phyloP scores from a whole-genome alignment of 2,329 filamentous ascomycete species.

The Paecilomyces variotii region DNA sequence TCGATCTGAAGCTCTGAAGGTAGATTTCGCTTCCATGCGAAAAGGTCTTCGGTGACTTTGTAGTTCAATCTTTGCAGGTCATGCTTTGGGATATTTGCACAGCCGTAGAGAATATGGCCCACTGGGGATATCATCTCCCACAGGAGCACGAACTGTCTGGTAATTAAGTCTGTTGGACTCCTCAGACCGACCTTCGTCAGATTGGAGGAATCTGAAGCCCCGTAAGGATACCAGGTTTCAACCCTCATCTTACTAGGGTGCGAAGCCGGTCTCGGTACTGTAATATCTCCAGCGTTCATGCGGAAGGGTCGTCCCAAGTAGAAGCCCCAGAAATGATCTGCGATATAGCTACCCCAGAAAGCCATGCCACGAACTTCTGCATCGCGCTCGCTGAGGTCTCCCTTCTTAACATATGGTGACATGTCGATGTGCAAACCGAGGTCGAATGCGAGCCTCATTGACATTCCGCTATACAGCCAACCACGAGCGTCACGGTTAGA shows the following conservation, averaged over 20 bases:
- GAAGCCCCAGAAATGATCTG: slow-evolving; percentile 38
- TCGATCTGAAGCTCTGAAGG: slow-evolving; percentile 29
- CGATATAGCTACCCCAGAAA: slow-evolving; percentile 39
- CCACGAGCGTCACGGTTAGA: slow-evolving; percentile 38
- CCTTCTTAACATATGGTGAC: slow-evolving; percentile 31
- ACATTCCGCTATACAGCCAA: slow-evolving; percentile 43
- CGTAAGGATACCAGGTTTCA: slow-evolving; percentile 25
- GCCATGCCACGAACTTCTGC: slow-evolving; percentile 31
- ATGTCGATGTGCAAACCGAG: slow-evolving; percentile 37
- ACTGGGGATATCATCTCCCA: slow-evolving; percentile 38
- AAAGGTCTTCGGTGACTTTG: slow-evolving; percentile 29
- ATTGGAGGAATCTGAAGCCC: slow-evolving; percentile 12
- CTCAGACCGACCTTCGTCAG: slow-evolving; percentile 13
- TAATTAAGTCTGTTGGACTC: slow-evolving; percentile 27
- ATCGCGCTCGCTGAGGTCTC: slow-evolving; percentile 31
- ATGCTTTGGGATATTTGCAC: slow-evolving; percentile 29
- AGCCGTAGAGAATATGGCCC: slow-evolving; percentile 34
- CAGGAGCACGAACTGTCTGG: slow-evolving; percentile 30
- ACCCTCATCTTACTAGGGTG: slow-evolving; percentile 16
- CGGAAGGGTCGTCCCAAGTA: slow-evolving; percentile 37
- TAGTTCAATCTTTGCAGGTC: slow-evolving; percentile 29
- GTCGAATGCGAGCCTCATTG: slow-evolving; percentile 39
- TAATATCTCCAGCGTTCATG: slow-evolving; percentile 33
- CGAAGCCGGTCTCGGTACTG: slow-evolving; percentile 31
- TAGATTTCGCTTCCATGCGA: slow-evolving; percentile 35